Evolutionary conservation across 164 flowering plant species (phyloP), one percentile per base, ranked within the genome.

Genomic region (Berberis vulgaris): DNA sequence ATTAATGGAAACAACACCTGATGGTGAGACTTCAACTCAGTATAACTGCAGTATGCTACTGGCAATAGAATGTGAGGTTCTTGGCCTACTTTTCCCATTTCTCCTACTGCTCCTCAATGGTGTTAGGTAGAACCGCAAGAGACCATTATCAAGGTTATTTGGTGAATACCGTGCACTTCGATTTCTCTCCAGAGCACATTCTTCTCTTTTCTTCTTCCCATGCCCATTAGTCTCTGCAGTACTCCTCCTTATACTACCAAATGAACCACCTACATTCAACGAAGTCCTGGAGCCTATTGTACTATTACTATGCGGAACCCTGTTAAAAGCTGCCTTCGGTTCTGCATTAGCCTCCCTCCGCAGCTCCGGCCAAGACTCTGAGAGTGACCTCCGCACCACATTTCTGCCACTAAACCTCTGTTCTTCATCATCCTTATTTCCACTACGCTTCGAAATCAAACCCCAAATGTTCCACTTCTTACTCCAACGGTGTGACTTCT

Each of bases 321-420:
- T 67, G 69, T 77, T 77, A 7, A 80, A 76, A 40, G 62, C 81
- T n/a, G 73, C 85, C 58, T 62, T 61, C 0, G 65, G 69, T 1
- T 75, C 83, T 10, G 82, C 87, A 59, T 80, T 80, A 7, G 57
- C 61, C 8, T 80, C 80, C 57, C 83, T 77, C 69, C 87, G 72
- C 44, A 84, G 60, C 66, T 87, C 98, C n/a, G 74, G 94, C 96
- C 97, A 95, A 4, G 97, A 86, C 71, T 89, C 96, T 0, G 99
- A 95, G 43, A 74, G 72, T 0, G 97, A 95, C 56, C 96, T 77
- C 72, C 83, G 88, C 13, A 91, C 91, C 57, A 84, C 93, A 72
- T 82, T 88, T 6, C 61, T 69, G 57, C 86, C 75, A 57, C 84
- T 80, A 44, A 62, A 80, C 76, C 85, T 86, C 49, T 82, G 88